Base-by-base conservation (phyloP, 139 green algal species). In the Chlamydomonas incerta region DNA sequence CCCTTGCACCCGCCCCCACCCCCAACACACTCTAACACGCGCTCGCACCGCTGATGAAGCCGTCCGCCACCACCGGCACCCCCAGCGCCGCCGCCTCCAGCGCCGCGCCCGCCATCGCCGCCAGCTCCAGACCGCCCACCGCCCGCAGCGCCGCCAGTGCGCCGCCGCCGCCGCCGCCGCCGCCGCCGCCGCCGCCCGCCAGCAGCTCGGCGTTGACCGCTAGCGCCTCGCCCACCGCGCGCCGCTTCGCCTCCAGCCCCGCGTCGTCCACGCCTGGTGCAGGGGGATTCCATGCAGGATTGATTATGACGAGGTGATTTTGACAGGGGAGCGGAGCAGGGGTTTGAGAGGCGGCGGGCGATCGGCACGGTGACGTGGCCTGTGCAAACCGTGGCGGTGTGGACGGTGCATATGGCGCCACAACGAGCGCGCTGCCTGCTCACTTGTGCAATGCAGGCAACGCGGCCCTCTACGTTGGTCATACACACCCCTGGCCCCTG, bases 211-310 rank as follows among this genome's bases (percentile, higher is more conserved):
- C 41, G 57, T 92, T 88, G 26, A 60, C 73, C 3, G 67, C 80
- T 23, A 94, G 71, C 1, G 87, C 90, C 3, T 24, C 70, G 21
- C 23, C 34, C 60, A 94, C 89, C 10, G 71, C 87, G 0, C 14
- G 6, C 11, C 37, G 41, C 79, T 94, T 94, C 17, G 50, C 52
- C 1, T 10, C 60, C 33, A 94, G 72, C 1, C 90, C 91, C 0
- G 31, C 70, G 46, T 93, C 87, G 46, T 89, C 66, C 41, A 94
- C 62, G 23, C 91, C 91, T 88, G 74, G 50, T 47, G 50, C 10
- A 20, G 50, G n/a, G n/a, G n/a, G n/a, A n/a, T n/a, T n/a, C n/a
- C n/a, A n/a, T n/a, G n/a, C n/a, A n/a, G n/a, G n/a, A n/a, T n/a
- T n/a, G n/a, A n/a, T n/a, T n/a, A n/a, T n/a, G n/a, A n/a, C n/a